These are phyloP conservation scores for Heliosperma pusillum DNA, from an alignment of 148 eudicot species.

Conservation along the genomic window DNA sequence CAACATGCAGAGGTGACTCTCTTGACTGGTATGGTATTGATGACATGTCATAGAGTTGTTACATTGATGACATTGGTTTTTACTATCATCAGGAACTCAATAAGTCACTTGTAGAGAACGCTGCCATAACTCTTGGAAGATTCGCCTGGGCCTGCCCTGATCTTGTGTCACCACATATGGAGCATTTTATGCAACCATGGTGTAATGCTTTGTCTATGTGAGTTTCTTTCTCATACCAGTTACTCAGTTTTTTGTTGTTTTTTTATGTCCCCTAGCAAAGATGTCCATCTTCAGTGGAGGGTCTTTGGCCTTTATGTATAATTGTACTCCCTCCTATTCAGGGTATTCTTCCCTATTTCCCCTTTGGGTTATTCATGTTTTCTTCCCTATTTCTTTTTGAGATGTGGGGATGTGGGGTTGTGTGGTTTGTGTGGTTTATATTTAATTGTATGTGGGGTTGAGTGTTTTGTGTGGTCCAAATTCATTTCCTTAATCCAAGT, in stretches of 20 bases:
- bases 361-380: no score
- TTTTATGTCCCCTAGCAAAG: neutral
- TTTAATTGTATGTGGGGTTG: no score
- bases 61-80: constrained; percentile 12
- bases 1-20: constrained; percentile 79
- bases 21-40: neutral
- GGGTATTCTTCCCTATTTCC: no score
- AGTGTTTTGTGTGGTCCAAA: no score
- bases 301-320: neutral
- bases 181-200: constrained; percentile 95
- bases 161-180: constrained; percentile 91
- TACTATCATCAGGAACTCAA: constrained; percentile 61
- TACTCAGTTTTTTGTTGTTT: neutral
- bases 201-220: constrained; percentile 82
- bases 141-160: constrained; percentile 98
- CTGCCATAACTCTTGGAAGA: constrained; percentile 93
- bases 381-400: no score
- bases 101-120: constrained; percentile 87
- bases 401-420: no score
- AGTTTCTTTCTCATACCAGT: constrained; percentile 25
- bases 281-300: neutral
- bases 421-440: no score
- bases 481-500: no score
- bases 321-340: no score
- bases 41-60: constrained; percentile 8